Evolutionary conservation across 2,329 filamentous ascomycete genomes (phyloP), one percentile per base, ranked within the genome.

Genomic region (Penicillium sp.): DNA sequence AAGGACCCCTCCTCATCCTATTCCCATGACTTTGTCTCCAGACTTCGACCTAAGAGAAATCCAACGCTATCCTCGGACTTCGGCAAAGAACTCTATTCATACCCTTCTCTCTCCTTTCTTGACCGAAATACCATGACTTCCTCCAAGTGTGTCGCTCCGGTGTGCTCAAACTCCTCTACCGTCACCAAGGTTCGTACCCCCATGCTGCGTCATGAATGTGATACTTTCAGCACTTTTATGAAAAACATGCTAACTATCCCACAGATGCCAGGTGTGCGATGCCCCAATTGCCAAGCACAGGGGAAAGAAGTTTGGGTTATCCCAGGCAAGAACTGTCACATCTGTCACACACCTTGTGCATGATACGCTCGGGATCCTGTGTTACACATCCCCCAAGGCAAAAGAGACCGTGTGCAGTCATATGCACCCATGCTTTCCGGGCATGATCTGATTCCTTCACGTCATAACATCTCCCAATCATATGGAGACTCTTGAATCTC

Each of bases 181-280:
- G 19, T 54, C 12, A 63, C 51, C 55, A 67, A 62, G 63, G 64
- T 68, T 58, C 42, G 63, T 60, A 12, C 27, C 35, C 29, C 25
- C 19, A 25, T 45, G 6, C 27, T 25, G 33, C 49, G 41, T 39
- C 17, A 13, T 44, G 23, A 13, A 29, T 38, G 23, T 48, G 33
- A 29, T 50, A 58, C 17, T 21, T 48, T 15, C 6, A 25, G 38
- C 47, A 54, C 35, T 27, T 47, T 36, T 17, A 48, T 5, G n/a
- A 8, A 29, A 33, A 8, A 29, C 17, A 31, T 59, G n/a, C 49
- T 57, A 13, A 57, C 10, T 17, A 5, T 25, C 5, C 12, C 9
- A 12, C 3, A 79, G 76, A 78, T 79, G 77, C 75, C 76, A n/a
- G 77, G 77, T 59, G 71, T 77, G 21, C 70, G 71, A 31, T 79